phyloP scores from a whole-genome alignment of 768 basidiomycete genomes.

The Mycena galopus region DNA sequence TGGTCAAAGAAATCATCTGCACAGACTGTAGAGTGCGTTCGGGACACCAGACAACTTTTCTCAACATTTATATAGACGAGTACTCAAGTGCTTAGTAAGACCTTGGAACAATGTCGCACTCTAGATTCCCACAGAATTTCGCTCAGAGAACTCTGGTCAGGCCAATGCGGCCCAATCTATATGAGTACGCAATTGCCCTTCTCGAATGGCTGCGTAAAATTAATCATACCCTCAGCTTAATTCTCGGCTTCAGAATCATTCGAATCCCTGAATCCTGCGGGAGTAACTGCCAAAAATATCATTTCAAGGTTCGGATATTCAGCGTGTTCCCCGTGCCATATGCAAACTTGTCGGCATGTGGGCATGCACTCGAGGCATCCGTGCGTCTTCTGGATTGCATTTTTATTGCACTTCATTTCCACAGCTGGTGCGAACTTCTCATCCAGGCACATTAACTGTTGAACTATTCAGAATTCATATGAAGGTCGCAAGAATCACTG shows the following conservation, averaged over 20 bases:
- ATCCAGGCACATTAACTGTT: slow-evolving; percentile 14
- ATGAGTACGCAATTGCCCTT: not conserved
- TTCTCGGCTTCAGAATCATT: not conserved
- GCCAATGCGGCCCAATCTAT: too few relatives aligned
- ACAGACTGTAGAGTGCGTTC: too few relatives aligned
- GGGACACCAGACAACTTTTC: too few relatives aligned
- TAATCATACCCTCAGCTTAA: not conserved
- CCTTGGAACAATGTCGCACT: too few relatives aligned
- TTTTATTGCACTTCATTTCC: slow-evolving; percentile 8
- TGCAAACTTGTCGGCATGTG: slow-evolving; percentile 1
- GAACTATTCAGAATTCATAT: slow-evolving; percentile 10
- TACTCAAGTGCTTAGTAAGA: too few relatives aligned
- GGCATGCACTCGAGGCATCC: slow-evolving; percentile 10
- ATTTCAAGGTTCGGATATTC: too few relatives aligned
- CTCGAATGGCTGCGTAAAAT: not conserved
- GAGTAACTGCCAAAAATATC: slow-evolving; percentile 2
- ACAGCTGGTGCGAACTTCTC: slow-evolving; percentile 2
- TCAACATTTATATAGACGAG: too few relatives aligned
- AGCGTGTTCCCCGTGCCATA: not conserved
- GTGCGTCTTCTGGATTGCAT: slow-evolving; percentile 3
- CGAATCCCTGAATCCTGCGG: not conserved
- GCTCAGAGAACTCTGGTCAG: too few relatives aligned
- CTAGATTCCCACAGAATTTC: too few relatives aligned
- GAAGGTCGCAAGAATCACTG: slow-evolving; percentile 13
- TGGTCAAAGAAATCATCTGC: too few relatives aligned